Conservation (phyloP, 2,329 filamentous ascomycete species). For the Colletotrichum sansevieriae region DNA sequence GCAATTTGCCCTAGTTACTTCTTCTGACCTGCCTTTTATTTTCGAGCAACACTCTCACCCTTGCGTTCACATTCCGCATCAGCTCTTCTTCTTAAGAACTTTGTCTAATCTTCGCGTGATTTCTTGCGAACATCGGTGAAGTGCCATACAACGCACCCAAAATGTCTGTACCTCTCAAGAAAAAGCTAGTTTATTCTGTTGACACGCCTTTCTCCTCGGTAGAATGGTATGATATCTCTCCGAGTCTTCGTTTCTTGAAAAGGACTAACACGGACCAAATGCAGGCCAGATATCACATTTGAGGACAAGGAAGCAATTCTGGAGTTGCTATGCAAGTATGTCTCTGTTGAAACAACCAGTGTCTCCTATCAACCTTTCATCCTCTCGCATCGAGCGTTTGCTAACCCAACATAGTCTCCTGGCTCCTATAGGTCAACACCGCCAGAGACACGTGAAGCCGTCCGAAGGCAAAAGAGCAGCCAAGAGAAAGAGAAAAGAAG, state of each 20-base stretch:
- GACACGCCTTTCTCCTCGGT: constrained; percentile 74
- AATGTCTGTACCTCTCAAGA: constrained; percentile 47
- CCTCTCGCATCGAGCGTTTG: background rate
- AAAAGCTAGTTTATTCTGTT: constrained; percentile 73
- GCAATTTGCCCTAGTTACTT: too few relatives aligned
- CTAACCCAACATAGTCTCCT: constrained; percentile 63
- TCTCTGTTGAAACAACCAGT: background rate
- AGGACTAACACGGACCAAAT: background rate
- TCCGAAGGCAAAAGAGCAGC: constrained; percentile 73
- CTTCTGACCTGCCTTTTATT: too few relatives aligned
- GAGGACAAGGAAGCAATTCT: constrained; percentile 74
- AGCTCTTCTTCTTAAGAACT: too few relatives aligned
- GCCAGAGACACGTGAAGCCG: constrained; percentile 62
- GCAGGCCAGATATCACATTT: constrained; percentile 71
- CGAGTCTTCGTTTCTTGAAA: constrained; percentile 12
- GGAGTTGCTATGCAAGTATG: constrained; percentile 75
- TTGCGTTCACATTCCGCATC: too few relatives aligned
- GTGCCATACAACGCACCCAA: background rate
- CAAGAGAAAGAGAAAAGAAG: constrained; percentile 62
- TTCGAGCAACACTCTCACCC: too few relatives aligned
- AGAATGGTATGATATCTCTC: constrained; percentile 63
- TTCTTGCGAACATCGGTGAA: too few relatives aligned
- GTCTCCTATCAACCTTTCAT: background rate
- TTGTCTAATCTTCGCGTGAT: too few relatives aligned
- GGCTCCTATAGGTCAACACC: constrained; percentile 73